phyloP scores from a whole-genome alignment of 1,139 yeast genomes.

The Suhomyces yuchorum region DNA sequence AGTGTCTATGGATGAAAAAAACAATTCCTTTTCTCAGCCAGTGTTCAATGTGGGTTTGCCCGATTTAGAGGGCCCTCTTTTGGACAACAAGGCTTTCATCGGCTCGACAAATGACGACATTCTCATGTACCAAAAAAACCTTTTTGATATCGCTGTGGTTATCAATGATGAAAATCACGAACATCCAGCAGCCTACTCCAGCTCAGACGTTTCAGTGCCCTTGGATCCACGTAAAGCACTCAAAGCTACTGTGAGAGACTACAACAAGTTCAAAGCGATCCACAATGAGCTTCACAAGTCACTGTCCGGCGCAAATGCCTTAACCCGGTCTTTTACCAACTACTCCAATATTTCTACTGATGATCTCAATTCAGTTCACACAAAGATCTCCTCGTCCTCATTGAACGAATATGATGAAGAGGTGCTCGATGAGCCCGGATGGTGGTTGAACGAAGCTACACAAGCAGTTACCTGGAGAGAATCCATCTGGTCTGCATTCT shows the following conservation, averaged over 20 bases:
- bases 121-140: conserved; percentile 52
- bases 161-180: conserved; percentile 27
- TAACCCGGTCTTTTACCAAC: conserved; percentile 15
- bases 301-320: neutral
- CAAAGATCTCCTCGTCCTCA: conserved; percentile 20
- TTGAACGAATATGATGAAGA: conserved; percentile 7
- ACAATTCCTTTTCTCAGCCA: conserved; percentile 42
- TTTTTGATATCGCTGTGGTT: conserved; percentile 53
- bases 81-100: conserved; percentile 43
- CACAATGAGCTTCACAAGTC: conserved; percentile 29
- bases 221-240: conserved; percentile 18
- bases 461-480: conserved; percentile 66
- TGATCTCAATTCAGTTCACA: conserved; percentile 24
- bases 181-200: conserved; percentile 10
- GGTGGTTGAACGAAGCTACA: conserved; percentile 49
- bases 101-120: conserved; percentile 78
- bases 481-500: conserved; percentile 67
- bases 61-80: conserved; percentile 41
- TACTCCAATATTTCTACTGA: conserved; percentile 21
- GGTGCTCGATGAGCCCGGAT: conserved; percentile 36
- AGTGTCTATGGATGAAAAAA: conserved; percentile 19
- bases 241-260: conserved; percentile 41
- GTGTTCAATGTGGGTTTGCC: conserved; percentile 67
- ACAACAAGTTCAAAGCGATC: conserved; percentile 37
- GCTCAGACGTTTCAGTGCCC: conserved; percentile 12